Base-by-base conservation (phyloP, 139 green algal genomes). In the Chlorella sp. region DNA sequence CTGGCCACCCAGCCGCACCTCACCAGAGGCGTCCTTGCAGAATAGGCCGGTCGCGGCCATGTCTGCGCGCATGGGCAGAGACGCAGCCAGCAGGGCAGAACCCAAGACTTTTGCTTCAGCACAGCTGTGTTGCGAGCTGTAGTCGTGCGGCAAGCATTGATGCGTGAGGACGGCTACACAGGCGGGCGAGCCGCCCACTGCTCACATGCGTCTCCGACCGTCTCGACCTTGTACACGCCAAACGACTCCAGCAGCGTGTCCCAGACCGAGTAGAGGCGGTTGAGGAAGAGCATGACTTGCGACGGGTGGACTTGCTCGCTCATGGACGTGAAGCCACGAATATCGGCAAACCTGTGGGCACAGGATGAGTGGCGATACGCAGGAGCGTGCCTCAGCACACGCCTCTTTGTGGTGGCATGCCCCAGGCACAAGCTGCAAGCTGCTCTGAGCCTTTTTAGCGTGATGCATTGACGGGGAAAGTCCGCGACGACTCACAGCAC, bases 251-350 rank as follows among this genome's bases (percentile, higher is more conserved):
- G 60, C 74, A 79, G 27, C 29, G 51, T 49, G 34, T 74, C 74
- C 59, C 42, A 74, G 1, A 64, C 36, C 1, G 36, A 63, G 74
- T 67, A 79, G 3, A 74, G 59, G n/a, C 36, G 29, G 55, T 74
- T 79, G 26, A 79, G 67, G 36, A 74, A 74, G 0, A 70, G 59
- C 74, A 79, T 79, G 64, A 79, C 74, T 35, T 69, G 69, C 22
- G 33, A 60, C 5, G 65, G 65, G 35, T 71, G 65, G 23, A 74
- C 31, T 51, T 67, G 50, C 2, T 67, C 23, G 26, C 24, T 55
- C 31, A 77, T 24, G 62, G 72, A 20, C 30, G 62, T 71, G 62
- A 71, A 77, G 22, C 62, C 72, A 36, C 60, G 49, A n/a, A 71
- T 77, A 35, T 61, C 49, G 20, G 67, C 42, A 62, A 42, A 70